Conservation (phyloP, 2,329 filamentous ascomycete species). For the Stylonectria norvegica region DNA sequence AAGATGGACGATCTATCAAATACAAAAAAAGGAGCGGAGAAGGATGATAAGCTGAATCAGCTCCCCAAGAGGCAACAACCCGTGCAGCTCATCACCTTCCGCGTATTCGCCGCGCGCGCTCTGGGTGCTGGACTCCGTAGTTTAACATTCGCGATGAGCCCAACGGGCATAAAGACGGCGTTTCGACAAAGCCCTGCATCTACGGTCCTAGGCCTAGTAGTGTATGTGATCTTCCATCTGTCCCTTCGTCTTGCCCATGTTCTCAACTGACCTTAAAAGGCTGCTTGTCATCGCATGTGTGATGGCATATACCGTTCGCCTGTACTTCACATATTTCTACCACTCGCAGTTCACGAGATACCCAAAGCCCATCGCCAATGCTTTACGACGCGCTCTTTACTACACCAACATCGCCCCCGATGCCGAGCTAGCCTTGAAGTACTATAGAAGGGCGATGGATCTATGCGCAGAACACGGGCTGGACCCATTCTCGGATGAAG, state of each 20-base stretch:
- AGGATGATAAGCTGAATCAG: constrained; percentile 19
- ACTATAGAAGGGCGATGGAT: constrained; percentile 76
- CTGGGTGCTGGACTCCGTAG: constrained; percentile 35
- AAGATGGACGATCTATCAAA: no score
- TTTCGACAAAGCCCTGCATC: constrained; percentile 32
- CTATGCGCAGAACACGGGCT: constrained; percentile 70
- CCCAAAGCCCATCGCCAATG: constrained; percentile 69
- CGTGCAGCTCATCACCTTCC: constrained; percentile 31
- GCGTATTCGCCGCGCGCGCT: constrained; percentile 27
- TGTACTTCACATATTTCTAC: constrained; percentile 56
- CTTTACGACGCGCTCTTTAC: constrained; percentile 80
- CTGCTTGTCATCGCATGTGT: constrained; percentile 29
- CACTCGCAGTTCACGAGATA: constrained; percentile 53
- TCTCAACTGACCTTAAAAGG: constrained; percentile 17
- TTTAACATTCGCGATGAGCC: constrained; percentile 32
- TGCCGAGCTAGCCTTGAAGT: constrained; percentile 72
- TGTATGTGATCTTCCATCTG: constrained; percentile 28
- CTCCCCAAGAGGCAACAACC: constrained; percentile 23
- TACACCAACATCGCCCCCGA: constrained; percentile 77
- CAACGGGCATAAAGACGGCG: constrained; percentile 33
- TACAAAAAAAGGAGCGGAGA: no score
- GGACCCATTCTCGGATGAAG: constrained; percentile 87
- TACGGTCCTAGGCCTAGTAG: constrained; percentile 29
- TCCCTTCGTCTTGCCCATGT: background rate
- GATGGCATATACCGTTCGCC: constrained; percentile 31